Evolutionary conservation across 495 filamentous ascomycete genomes (phyloP).

Genomic region (Friedmanniomyces simplex): DNA sequence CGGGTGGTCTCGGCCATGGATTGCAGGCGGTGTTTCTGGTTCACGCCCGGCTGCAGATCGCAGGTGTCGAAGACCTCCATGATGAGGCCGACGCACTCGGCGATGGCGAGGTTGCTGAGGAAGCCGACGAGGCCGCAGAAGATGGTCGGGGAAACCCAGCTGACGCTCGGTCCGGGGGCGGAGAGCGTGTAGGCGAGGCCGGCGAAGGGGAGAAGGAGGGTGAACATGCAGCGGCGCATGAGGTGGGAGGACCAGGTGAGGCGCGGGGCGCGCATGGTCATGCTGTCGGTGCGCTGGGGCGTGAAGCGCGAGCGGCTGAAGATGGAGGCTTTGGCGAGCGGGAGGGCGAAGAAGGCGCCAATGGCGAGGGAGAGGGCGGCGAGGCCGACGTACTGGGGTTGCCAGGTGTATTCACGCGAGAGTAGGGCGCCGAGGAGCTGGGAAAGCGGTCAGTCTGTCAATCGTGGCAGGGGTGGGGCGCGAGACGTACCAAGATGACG

Average conservation of each 20-base stretch:
- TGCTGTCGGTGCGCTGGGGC: slow-evolving; percentile 45
- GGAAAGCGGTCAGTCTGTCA: neutral
- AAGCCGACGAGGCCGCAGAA: slow-evolving; percentile 59
- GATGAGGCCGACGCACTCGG: slow-evolving; percentile 64
- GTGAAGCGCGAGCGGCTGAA: slow-evolving; percentile 51
- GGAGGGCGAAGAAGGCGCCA: slow-evolving; percentile 56
- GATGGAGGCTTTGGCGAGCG: slow-evolving; percentile 58
- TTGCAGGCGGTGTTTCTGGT: slow-evolving; percentile 40
- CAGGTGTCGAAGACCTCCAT: slow-evolving; percentile 75
- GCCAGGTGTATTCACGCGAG: slow-evolving; percentile 51
- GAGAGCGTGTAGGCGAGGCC: slow-evolving; percentile 55
- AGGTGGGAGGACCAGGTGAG: slow-evolving; percentile 58
- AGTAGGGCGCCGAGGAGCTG: slow-evolving; percentile 57
- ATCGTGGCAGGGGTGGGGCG: neutral
- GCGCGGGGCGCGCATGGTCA: slow-evolving; percentile 42
- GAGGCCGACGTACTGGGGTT: slow-evolving; percentile 51
- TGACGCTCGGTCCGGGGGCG: slow-evolving; percentile 46
- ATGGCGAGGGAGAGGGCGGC: slow-evolving; percentile 52
- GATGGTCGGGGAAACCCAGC: slow-evolving; percentile 50
- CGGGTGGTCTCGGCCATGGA: slow-evolving; percentile 37
- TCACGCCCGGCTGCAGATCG: slow-evolving; percentile 56
- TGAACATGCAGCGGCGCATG: slow-evolving; percentile 55
- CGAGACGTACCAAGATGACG: slow-evolving; percentile 45
- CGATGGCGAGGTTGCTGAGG: slow-evolving; percentile 58
- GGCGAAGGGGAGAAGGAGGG: slow-evolving; percentile 50